phyloP scores from a whole-genome alignment of 768 basidiomycete species.

The Lactarius hatsudake region DNA sequence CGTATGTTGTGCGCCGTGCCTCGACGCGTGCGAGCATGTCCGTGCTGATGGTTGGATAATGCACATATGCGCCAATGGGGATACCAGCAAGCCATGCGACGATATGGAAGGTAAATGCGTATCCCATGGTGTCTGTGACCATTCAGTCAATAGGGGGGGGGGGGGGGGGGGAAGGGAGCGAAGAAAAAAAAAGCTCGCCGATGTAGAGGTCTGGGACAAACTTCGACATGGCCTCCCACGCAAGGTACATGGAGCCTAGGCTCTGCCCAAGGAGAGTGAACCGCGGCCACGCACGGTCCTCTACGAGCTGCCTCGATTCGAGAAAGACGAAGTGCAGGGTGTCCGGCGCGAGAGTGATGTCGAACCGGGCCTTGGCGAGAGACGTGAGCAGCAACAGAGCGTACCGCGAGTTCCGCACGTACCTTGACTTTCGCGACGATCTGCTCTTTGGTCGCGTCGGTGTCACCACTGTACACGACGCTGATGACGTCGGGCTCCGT shows the following conservation, averaged over 20 bases:
- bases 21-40: slow-evolving; percentile 87
- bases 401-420: slow-evolving; percentile 13
- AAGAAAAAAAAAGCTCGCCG: slow-evolving; percentile 46
- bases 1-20: slow-evolving; percentile 55
- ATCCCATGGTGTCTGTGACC: slow-evolving; percentile 90
- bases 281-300: slow-evolving; percentile 80
- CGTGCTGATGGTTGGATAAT: slow-evolving; percentile 95
- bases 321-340: slow-evolving; percentile 83
- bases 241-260: slow-evolving; percentile 80
- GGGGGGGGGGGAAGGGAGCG: neutral
- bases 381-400: neutral
- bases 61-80: slow-evolving; percentile 86
- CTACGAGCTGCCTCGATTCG: slow-evolving; percentile 62
- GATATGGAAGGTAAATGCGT: slow-evolving; percentile 88
- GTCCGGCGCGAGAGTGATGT: slow-evolving; percentile 63
- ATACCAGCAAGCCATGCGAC: slow-evolving; percentile 61
- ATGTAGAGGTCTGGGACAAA: slow-evolving; percentile 90
- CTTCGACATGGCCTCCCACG: slow-evolving; percentile 73
- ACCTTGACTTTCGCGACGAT: slow-evolving; percentile 85
- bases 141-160: neutral
- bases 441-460: slow-evolving; percentile 70
- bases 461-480: slow-evolving; percentile 89
- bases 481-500: slow-evolving; percentile 61
- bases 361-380: slow-evolving; percentile 65
- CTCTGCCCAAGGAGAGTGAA: slow-evolving; percentile 94